phyloP scores from a whole-genome alignment of 2,329 filamentous ascomycete genomes.

The Chrysosporium queenslandicum region DNA sequence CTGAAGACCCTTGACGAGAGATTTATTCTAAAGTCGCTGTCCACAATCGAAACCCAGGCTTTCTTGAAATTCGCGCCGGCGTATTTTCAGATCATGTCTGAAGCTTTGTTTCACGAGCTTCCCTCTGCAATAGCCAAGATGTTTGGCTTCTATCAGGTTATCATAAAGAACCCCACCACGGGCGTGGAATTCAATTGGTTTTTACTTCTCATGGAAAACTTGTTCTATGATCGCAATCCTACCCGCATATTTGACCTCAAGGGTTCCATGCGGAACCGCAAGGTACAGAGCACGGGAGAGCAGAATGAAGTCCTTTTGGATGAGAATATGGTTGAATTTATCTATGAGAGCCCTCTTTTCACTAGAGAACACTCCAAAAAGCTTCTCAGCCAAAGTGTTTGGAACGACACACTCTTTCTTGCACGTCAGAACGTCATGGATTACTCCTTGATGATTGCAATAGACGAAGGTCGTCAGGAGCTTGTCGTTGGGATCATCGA shows the following conservation, averaged over 20 bases:
- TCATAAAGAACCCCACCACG: slow-evolving; percentile 88
- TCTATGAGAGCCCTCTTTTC: slow-evolving; percentile 93
- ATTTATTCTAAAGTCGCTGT: slow-evolving; percentile 83
- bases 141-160: slow-evolving; percentile 95
- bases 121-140: slow-evolving; percentile 98
- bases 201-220: slow-evolving; percentile 89
- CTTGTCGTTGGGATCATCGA: slow-evolving; percentile 97
- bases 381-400: slow-evolving; percentile 78
- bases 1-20: slow-evolving; percentile 92
- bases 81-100: slow-evolving; percentile 95
- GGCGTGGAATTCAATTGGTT: slow-evolving; percentile 92
- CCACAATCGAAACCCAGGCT: slow-evolving; percentile 80
- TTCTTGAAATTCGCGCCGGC: slow-evolving; percentile 93
- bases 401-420: slow-evolving; percentile 94
- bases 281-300: slow-evolving; percentile 90
- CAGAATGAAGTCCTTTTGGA: slow-evolving; percentile 93
- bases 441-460: slow-evolving; percentile 95
- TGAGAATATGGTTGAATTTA: slow-evolving; percentile 98
- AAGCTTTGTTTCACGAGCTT: slow-evolving; percentile 87
- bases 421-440: slow-evolving; percentile 97
- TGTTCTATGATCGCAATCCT: slow-evolving; percentile 89
- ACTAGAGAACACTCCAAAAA: slow-evolving; percentile 94
- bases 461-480: slow-evolving; percentile 81
- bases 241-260: slow-evolving; percentile 92
- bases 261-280: slow-evolving; percentile 96